phyloP scores from a whole-genome alignment of 1,139 yeast genomes.

The Protomyces inouyei region DNA sequence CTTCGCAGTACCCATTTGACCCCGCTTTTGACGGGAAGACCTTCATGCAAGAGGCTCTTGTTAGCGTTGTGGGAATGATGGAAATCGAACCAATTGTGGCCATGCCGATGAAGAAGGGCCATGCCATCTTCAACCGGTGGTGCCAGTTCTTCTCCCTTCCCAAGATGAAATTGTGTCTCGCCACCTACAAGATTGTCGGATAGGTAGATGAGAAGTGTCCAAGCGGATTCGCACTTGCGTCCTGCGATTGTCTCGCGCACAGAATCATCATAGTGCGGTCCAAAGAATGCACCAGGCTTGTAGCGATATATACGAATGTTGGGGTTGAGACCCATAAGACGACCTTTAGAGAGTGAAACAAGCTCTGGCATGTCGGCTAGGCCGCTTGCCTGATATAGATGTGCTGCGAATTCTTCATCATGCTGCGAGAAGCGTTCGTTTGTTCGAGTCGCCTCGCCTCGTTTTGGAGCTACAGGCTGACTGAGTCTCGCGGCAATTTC shows the following conservation, averaged over 20 bases:
- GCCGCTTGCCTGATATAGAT: conserved; percentile 16
- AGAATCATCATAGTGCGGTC: conserved; percentile 60
- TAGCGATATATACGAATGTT: conserved; percentile 57
- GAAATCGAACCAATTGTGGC: conserved; percentile 47
- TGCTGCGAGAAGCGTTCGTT: conserved; percentile 51
- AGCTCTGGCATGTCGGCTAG: conserved; percentile 37
- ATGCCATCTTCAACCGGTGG: conserved; percentile 54
- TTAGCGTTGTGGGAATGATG: background rate
- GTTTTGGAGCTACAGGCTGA: conserved; percentile 35
- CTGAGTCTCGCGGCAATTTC: conserved; percentile 39
- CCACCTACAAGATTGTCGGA: conserved; percentile 60
- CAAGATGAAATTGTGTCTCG: conserved; percentile 54
- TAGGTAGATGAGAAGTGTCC: conserved; percentile 59
- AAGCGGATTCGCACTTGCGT: background rate
- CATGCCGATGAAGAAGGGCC: conserved; percentile 63
- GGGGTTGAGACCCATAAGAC: conserved; percentile 53
- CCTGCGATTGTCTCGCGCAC: conserved; percentile 43
- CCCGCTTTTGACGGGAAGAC: conserved; percentile 51
- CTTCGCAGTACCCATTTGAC: conserved; percentile 63
- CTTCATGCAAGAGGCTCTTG: conserved; percentile 53
- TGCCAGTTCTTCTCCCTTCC: conserved; percentile 37
- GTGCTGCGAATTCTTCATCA: conserved; percentile 44
- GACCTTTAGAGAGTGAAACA: conserved; percentile 34
- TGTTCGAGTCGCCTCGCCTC: conserved; percentile 55
- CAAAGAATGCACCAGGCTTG: conserved; percentile 51